These are phyloP conservation scores for Daldinia grandis DNA, from an alignment of 495 filamentous ascomycete species.

Conservation along the genomic window DNA sequence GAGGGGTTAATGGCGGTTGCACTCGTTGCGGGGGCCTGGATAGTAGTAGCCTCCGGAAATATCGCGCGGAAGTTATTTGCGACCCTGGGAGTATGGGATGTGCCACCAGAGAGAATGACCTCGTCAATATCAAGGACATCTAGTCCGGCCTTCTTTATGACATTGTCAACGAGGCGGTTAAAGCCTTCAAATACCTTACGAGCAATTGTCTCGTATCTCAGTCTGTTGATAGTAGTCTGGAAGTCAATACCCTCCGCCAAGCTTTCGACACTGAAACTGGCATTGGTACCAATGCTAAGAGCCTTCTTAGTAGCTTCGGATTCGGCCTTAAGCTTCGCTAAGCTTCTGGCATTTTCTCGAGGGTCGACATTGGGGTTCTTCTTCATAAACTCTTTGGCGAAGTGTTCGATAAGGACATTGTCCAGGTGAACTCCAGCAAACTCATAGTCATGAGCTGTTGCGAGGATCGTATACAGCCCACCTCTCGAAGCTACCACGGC, in stretches of 20 bases:
- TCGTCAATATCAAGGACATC: slow-evolving; percentile 94
- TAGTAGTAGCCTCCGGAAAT: slow-evolving; percentile 80
- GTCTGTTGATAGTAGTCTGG: slow-evolving; percentile 86
- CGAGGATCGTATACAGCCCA: slow-evolving; percentile 95
- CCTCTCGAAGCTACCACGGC: slow-evolving; percentile 88
- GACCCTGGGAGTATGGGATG: slow-evolving; percentile 92
- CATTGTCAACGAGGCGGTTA: slow-evolving; percentile 81
- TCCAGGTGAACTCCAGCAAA: slow-evolving; percentile 83
- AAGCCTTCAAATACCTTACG: slow-evolving; percentile 86
- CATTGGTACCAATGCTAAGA: slow-evolving; percentile 84
- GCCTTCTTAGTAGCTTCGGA: slow-evolving; percentile 90
- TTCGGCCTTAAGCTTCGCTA: slow-evolving; percentile 94
- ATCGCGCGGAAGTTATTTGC: slow-evolving; percentile 75
- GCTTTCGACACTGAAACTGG: slow-evolving; percentile 88
- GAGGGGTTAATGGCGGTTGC: slow-evolving; percentile 88
- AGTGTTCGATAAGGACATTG: slow-evolving; percentile 90
- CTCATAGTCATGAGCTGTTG: slow-evolving; percentile 94
- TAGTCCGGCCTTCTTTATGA: slow-evolving; percentile 88
- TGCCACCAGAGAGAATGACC: slow-evolving; percentile 92
- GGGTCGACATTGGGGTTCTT: slow-evolving; percentile 86
- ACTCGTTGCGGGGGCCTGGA: slow-evolving; percentile 83
- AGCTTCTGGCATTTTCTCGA: slow-evolving; percentile 75
- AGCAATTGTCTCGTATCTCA: slow-evolving; percentile 90
- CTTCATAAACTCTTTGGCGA: slow-evolving; percentile 98
- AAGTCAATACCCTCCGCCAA: slow-evolving; percentile 90